Conservation (phyloP, 495 filamentous ascomycete species). For the Podospora fimiseda region DNA sequence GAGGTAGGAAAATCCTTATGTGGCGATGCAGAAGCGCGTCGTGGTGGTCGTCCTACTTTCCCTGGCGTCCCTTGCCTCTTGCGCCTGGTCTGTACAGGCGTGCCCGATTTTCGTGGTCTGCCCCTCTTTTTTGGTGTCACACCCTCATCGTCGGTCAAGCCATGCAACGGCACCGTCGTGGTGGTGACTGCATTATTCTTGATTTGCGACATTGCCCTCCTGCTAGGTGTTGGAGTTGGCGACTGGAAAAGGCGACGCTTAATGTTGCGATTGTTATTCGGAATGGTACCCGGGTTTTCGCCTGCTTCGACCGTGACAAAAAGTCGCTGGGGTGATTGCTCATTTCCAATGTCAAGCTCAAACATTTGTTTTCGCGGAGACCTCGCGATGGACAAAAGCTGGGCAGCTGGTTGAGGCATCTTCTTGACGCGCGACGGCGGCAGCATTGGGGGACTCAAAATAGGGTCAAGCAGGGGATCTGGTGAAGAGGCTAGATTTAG, state of each 20-base stretch:
- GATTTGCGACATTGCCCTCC: slow-evolving; percentile 2
- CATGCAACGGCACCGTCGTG: slow-evolving; percentile 45
- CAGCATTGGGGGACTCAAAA: slow-evolving; percentile 17
- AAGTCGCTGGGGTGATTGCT: slow-evolving; percentile 44
- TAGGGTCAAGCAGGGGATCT: slow-evolving; percentile 39
- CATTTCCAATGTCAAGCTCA: slow-evolving; percentile 46
- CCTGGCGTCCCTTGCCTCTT: slow-evolving; percentile 40
- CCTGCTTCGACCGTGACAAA: slow-evolving; percentile 49
- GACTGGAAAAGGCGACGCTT: slow-evolving; percentile 35
- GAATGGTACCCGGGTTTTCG: slow-evolving; percentile 17
- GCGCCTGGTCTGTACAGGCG: slow-evolving; percentile 32
- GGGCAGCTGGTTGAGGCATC: slow-evolving; percentile 24
- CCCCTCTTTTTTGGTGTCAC: slow-evolving; percentile 35
- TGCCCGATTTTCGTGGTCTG: slow-evolving; percentile 33
- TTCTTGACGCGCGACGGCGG: slow-evolving; percentile 22
- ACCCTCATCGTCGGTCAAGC: slow-evolving; percentile 38
- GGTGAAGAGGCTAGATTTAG: slow-evolving; percentile 41
- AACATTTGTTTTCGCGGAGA: slow-evolving; percentile 50
- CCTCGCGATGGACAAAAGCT: slow-evolving; percentile 22
- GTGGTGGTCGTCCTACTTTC: slow-evolving; percentile 9
- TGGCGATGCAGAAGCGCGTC: slow-evolving; percentile 4
- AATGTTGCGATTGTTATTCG: slow-evolving; percentile 20
- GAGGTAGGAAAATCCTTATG: slow-evolving; percentile 15
- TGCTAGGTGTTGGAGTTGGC: slow-evolving; percentile 31
- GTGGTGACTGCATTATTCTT: slow-evolving; percentile 29